Conservation (phyloP, 2,329 filamentous ascomycete genomes). For the Hysterium pulicare region DNA sequence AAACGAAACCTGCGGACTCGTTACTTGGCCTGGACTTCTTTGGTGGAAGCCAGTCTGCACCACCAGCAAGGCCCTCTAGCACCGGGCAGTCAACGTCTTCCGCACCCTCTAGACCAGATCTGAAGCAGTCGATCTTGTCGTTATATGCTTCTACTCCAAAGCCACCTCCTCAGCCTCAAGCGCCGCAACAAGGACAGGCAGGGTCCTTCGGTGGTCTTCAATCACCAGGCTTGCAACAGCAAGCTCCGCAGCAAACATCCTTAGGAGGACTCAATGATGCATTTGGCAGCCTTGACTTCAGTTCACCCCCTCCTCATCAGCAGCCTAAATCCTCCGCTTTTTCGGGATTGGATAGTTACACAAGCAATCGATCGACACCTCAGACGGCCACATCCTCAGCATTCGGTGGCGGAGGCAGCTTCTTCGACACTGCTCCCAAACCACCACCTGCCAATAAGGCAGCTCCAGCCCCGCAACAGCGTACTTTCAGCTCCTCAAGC, state of each 20-base stretch:
- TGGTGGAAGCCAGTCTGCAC: slow-evolving; percentile 64
- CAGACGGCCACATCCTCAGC: slow-evolving; percentile 45
- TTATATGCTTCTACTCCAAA: slow-evolving; percentile 84
- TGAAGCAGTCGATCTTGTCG: slow-evolving; percentile 96
- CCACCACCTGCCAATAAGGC: slow-evolving; percentile 42
- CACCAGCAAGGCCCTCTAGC: slow-evolving; percentile 75
- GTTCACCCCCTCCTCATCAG: slow-evolving; percentile 45
- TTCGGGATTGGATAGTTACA: slow-evolving; percentile 57
- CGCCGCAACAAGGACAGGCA: slow-evolving; percentile 54
- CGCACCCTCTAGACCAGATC: slow-evolving; percentile 76
- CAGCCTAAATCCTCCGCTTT: slow-evolving; percentile 61
- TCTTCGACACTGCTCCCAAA: slow-evolving; percentile 74
- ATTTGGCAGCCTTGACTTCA: slow-evolving; percentile 68
- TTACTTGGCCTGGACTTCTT: slow-evolving; percentile 91
- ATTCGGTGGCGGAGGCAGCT: slow-evolving; percentile 67
- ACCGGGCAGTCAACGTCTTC: slow-evolving; percentile 63
- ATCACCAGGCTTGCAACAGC: slow-evolving; percentile 16
- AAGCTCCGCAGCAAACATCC: slow-evolving; percentile 41
- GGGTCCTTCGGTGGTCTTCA: slow-evolving; percentile 39
- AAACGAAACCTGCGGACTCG: slow-evolving; percentile 76
- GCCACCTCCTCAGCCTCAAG: slow-evolving; percentile 59
- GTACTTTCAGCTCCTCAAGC: slow-evolving; percentile 54
- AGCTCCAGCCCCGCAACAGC: slow-evolving; percentile 41
- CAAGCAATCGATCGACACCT: slow-evolving; percentile 35
- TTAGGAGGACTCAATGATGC: slow-evolving; percentile 75